Conservation (phyloP, 345 rosid species). For the Psidium friedrichsthalianum region DNA sequence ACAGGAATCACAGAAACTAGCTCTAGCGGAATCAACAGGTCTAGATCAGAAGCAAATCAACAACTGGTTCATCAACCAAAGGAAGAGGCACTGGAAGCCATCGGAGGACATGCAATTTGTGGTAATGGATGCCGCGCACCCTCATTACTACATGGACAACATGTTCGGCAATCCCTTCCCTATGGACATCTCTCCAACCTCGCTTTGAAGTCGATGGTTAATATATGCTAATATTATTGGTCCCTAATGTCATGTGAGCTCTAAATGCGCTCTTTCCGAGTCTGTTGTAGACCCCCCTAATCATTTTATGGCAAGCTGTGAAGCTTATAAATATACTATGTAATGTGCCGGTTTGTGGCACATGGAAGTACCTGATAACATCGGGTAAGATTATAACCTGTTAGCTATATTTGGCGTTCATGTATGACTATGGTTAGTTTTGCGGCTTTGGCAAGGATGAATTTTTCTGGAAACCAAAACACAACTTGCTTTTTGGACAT, state of each 20-base stretch:
- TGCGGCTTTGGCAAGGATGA: background rate
- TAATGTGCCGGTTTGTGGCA: background rate
- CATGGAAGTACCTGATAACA: background rate
- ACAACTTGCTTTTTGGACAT: background rate
- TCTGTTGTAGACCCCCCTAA: background rate
- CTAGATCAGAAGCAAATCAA: constrained; percentile 95
- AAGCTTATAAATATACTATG: background rate
- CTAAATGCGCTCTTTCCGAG: background rate
- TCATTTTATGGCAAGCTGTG: background rate
- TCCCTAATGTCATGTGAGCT: background rate
- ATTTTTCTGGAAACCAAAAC: background rate
- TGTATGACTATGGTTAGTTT: background rate
- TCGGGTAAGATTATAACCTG: background rate
- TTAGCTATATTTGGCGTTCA: background rate
- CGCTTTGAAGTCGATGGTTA: constrained; percentile 27
- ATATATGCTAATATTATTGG: background rate
- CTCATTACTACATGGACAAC: constrained; percentile 75
- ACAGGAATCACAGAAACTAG: constrained; percentile 93
- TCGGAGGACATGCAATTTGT: constrained; percentile 92
- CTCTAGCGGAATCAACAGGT: constrained; percentile 79
- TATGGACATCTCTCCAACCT: constrained; percentile 53
- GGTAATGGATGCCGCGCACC: constrained; percentile 75
- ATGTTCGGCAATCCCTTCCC: constrained; percentile 66
- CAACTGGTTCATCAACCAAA: constrained; percentile 99
- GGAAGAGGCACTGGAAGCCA: constrained; percentile 99